Evolutionary conservation across 2,329 filamentous ascomycete species (phyloP).

Genomic region (Colletotrichum camelliae): DNA sequence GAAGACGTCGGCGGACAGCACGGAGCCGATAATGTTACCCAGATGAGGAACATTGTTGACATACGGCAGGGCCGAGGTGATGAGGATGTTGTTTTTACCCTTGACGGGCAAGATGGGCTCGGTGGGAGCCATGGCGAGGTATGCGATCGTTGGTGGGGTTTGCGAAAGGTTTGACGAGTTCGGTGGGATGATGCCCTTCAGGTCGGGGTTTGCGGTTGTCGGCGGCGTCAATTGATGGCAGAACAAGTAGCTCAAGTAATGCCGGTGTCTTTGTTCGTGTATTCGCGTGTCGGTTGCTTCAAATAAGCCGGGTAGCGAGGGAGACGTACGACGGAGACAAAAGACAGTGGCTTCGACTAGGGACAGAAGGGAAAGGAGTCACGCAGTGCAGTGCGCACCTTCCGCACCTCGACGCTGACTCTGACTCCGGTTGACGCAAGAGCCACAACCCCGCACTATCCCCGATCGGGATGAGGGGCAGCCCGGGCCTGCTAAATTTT

Average conservation of each 20-base stretch:
- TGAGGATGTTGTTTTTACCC: slow-evolving; percentile 85
- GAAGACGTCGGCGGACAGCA: slow-evolving; percentile 89
- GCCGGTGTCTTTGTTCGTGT: background rate
- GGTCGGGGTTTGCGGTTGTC: background rate
- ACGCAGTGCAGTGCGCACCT: background rate
- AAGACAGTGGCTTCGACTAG: background rate
- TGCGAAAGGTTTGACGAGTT: background rate
- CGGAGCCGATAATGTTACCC: slow-evolving; percentile 86
- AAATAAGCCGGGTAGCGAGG: background rate
- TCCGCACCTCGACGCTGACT: background rate
- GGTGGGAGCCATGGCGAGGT: slow-evolving; percentile 21
- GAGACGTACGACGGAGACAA: background rate
- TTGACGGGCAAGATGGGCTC: slow-evolving; percentile 65
- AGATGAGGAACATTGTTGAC: slow-evolving; percentile 77
- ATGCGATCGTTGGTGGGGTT: background rate
- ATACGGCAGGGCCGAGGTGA: slow-evolving; percentile 92
- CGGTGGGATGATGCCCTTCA: background rate
- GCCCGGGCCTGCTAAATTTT: background rate
- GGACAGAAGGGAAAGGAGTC: background rate
- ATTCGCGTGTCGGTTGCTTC: background rate
- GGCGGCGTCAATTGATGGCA: background rate
- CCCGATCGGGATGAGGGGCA: slow-evolving; percentile 23
- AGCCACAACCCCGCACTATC: slow-evolving; percentile 24
- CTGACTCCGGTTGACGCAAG: background rate
- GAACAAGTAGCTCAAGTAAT: background rate